These are phyloP conservation scores for Trichoderma atroviride DNA, from an alignment of 2,329 filamentous ascomycete genomes.

Conservation along the genomic window DNA sequence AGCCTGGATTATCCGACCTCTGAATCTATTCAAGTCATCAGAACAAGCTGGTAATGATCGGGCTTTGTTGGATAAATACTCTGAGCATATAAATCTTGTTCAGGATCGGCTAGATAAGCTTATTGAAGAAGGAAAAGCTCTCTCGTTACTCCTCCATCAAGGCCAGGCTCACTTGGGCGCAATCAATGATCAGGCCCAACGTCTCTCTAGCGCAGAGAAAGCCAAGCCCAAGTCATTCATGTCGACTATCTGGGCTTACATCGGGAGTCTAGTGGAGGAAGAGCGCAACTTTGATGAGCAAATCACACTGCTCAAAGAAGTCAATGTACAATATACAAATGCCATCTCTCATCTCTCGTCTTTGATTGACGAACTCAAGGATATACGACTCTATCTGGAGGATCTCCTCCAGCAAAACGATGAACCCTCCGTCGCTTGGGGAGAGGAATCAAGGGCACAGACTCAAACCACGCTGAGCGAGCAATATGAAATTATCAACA, in stretches of 20 bases:
- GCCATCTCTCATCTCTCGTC: constrained; percentile 70
- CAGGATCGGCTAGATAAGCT: constrained; percentile 69
- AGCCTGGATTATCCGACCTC: constrained; percentile 49
- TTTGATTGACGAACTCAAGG: constrained; percentile 72
- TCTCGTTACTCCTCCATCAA: constrained; percentile 65
- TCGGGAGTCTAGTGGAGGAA: constrained; percentile 68
- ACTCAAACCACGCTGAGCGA: constrained; percentile 17
- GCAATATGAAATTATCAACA: constrained; percentile 18
- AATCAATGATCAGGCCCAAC: constrained; percentile 69
- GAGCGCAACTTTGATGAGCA: constrained; percentile 65
- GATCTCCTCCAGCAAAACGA: constrained; percentile 73
- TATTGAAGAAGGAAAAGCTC: constrained; percentile 69
- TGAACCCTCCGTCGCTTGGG: constrained; percentile 47
- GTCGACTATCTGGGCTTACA: constrained; percentile 70
- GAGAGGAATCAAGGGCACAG: background rate
- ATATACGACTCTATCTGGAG: constrained; percentile 70
- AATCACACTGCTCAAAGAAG: constrained; percentile 64
- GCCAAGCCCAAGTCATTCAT: constrained; percentile 67
- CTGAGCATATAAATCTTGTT: constrained; percentile 70
- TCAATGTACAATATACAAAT: constrained; percentile 65
- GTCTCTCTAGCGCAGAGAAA: constrained; percentile 62
- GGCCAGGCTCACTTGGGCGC: constrained; percentile 70
- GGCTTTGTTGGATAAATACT: constrained; percentile 71
- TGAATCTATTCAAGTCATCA: constrained; percentile 65
- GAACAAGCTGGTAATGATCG: constrained; percentile 54